A percentile compares a stretch with the other conserved stretches of the same genome.
Conservation (phyloP, 2,329 filamentous ascomycete species). For the Dryadomyces sulphureus region DNA sequence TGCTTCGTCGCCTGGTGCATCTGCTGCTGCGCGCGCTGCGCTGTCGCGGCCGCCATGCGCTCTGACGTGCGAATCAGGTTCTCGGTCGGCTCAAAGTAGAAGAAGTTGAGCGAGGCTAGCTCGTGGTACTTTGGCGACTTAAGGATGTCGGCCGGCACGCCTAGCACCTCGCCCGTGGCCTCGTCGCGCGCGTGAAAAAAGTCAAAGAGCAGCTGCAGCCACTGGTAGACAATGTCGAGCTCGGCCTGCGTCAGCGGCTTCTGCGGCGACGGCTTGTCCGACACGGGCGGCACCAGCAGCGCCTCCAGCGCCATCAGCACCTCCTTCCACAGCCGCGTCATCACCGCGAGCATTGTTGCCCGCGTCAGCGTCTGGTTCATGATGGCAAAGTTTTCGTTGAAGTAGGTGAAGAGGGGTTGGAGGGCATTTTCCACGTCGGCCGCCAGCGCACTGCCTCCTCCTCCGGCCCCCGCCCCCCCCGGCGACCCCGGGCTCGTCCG, state of each 20-base stretch:
- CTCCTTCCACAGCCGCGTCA: conserved; percentile 97
- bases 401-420: conserved; percentile 78
- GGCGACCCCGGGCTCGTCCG: conserved; percentile 34
- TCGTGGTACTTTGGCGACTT: conserved; percentile 98
- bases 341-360: conserved; percentile 95
- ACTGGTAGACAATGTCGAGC: conserved; percentile 87
- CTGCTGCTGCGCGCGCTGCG: conserved; percentile 59
- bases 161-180: conserved; percentile 56
- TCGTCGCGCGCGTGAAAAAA: conserved; percentile 95
- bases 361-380: conserved; percentile 95
- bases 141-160: conserved; percentile 79
- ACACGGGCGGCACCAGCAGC: conserved; percentile 81
- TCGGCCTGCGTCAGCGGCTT: conserved; percentile 73
- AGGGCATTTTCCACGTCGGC: conserved; percentile 69
- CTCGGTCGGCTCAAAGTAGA: conserved; percentile 89
- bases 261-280: conserved; percentile 84
- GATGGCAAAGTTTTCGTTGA: conserved; percentile 96
- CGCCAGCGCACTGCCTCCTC: conserved; percentile 32
- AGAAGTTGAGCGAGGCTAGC: conserved; percentile 90
- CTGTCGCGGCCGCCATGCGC: conserved; percentile 80
- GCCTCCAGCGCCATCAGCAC: conserved; percentile 82
- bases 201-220: conserved; percentile 77
- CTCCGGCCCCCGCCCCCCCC: conserved; percentile 10
- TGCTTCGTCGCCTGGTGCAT: conserved; percentile 31
- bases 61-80: conserved; percentile 91